phyloP scores from a whole-genome alignment of 768 basidiomycete species.

The Tulasnella sp. region DNA sequence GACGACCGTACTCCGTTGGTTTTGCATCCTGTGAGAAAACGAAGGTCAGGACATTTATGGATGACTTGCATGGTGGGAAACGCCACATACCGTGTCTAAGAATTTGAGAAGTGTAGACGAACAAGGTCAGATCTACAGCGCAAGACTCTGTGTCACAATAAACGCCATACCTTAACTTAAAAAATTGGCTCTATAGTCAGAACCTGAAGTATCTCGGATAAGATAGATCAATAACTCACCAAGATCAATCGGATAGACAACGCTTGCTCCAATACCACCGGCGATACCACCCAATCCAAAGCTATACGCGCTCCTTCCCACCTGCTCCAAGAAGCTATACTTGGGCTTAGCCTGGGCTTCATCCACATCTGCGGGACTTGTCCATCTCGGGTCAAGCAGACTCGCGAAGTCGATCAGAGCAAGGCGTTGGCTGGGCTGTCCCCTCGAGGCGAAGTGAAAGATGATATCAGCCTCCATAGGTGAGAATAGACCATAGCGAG shows the following conservation, averaged over 20 bases:
- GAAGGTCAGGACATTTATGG: not conserved
- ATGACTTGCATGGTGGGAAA: not conserved
- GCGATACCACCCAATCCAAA: constrained; percentile 82
- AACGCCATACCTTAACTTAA: constrained; percentile 57
- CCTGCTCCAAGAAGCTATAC: constrained; percentile 41
- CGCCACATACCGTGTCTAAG: constrained; percentile 4
- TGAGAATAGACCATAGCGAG: constrained; percentile 90
- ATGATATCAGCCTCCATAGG: constrained; percentile 98
- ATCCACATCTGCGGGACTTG: constrained; percentile 45
- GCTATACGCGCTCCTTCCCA: constrained; percentile 69
- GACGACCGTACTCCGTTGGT: constrained; percentile 92
- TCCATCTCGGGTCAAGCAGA: constrained; percentile 83
- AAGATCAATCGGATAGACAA: constrained; percentile 93
- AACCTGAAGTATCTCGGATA: too few relatives aligned
- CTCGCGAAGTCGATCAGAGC: constrained; percentile 87
- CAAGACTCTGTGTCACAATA: not conserved
- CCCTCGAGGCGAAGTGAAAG: constrained; percentile 93
- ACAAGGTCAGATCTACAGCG: not conserved
- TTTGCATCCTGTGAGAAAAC: constrained; percentile 65
- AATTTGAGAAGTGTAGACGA: not conserved
- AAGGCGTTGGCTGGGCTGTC: constrained; percentile 53
- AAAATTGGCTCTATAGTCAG: too few relatives aligned
- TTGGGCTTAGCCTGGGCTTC: constrained; percentile 29
- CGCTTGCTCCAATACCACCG: constrained; percentile 91
- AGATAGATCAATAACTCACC: constrained; percentile 39